Percentiles rank a stretch among this genome's conserved stretches.
Evolutionary conservation across 129 eudicot genomes (phyloP).

Genomic region (Scalesia atractyloides): DNA sequence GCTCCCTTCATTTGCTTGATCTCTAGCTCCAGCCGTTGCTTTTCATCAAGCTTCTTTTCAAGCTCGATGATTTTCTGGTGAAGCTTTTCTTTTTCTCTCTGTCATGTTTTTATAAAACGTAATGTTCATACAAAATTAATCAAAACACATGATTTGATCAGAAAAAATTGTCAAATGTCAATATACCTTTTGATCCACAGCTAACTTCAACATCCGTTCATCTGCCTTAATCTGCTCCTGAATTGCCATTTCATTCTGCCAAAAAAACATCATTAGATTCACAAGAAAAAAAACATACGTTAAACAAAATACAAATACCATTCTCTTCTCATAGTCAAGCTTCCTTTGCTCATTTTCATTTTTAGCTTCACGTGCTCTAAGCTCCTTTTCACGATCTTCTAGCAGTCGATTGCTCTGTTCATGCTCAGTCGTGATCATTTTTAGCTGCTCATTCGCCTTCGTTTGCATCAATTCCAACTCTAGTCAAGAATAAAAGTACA

Average conservation of each 20-base stretch:
- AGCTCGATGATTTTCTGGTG: conserved; percentile 48
- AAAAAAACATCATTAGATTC: not conserved
- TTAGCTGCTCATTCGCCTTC: conserved; percentile 37
- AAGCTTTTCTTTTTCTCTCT: conserved; percentile 62
- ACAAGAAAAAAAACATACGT: not conserved
- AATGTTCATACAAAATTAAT: not conserved
- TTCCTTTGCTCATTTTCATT: conserved; percentile 58
- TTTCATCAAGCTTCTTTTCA: conserved; percentile 58
- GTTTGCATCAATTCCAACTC: conserved; percentile 47
- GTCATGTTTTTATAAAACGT: conserved; percentile 13
- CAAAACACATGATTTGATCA: conserved; percentile 5
- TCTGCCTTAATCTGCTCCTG: conserved; percentile 58
- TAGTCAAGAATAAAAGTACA: not conserved
- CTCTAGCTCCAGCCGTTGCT: conserved; percentile 54
- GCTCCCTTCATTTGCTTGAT: conserved; percentile 55
- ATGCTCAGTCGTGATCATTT: conserved; percentile 39
- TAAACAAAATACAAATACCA: conserved; percentile 37
- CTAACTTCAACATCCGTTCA: conserved; percentile 53
- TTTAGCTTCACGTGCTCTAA: conserved; percentile 47
- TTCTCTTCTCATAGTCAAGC: conserved; percentile 48
- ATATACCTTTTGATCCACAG: conserved; percentile 31
- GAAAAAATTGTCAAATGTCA: not conserved
- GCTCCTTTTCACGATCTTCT: conserved; percentile 49
- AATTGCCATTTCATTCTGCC: conserved; percentile 62
- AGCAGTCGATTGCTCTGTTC: conserved; percentile 40